Evolutionary conservation across 169 alveolate genomes (phyloP), one percentile per base, ranked within the genome.

Genomic region (Fabrea salina): DNA sequence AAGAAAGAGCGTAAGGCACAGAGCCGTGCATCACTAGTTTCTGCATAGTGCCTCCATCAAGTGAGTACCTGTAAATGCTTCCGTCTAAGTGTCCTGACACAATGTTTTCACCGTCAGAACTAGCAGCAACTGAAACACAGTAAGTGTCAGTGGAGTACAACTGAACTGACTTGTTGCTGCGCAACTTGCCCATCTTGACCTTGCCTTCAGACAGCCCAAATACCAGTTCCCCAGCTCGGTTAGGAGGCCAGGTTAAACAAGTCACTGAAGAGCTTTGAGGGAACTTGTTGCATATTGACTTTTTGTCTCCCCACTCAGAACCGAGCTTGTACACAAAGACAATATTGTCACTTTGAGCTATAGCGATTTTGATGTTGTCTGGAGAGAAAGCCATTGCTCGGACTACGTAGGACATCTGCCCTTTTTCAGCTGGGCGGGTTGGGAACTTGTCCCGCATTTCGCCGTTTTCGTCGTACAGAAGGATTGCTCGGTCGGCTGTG

Each of bases 161-260:
- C 77, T 43, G 0, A 5, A 80, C 83, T 6, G 87, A 79, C 83
- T 85, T 94, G 75, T 94, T 93, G 47, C 86, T 88, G 40, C 90
- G 91, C 70, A 95, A 80, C 47, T 90, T 79, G 35, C 98, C 98
- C 19, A 87, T 84, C 76, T 91, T 92, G 25, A 96, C 95, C 79
- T 95, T 95, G 75, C 99, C 99, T 82, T 96, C 97, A 27, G 98
- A 92, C 49, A 94, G 91, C 35, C 99, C 99, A 77, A 94, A 92
- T 67, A 85, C 86, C 41, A 96, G 82, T 66, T 94, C 97, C 53
- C 88, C 82, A 8, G 91, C 86, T 75, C 93, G 87, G n/a, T 84
- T 86, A 27, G 74, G 79, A 5, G 98, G 97, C 99, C 99, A 96
- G 49, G 83, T 56, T 83, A 96, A 82, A 71, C 97, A 92, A 22